Evolutionary conservation across 306 rosid species (phyloP).

Genomic region (Betula pendula): DNA sequence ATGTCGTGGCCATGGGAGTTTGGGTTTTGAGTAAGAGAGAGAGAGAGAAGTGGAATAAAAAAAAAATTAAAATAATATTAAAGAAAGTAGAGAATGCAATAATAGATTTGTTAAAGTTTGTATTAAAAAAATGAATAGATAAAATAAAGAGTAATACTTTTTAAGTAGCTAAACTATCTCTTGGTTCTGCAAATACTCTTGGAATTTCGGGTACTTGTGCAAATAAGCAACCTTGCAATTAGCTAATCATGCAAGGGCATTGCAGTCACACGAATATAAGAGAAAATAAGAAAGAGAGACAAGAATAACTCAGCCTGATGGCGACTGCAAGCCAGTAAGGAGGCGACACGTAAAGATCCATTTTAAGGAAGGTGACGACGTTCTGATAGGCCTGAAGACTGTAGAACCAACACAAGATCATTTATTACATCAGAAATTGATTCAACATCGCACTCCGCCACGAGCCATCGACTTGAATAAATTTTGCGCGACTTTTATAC

Average conservation of each 20-base stretch:
- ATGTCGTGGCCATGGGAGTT: too few relatives aligned
- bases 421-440: constrained; percentile 10
- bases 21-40: too few relatives aligned
- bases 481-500: background rate
- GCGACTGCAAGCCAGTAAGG: constrained; percentile 19
- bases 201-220: too few relatives aligned
- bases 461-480: constrained; percentile 5
- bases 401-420: constrained; percentile 25
- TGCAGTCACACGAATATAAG: background rate
- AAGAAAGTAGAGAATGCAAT: too few relatives aligned
- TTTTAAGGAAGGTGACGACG: constrained; percentile 60
- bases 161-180: too few relatives aligned
- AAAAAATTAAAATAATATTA: too few relatives aligned
- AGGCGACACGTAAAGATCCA: constrained; percentile 45
- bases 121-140: too few relatives aligned
- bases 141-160: too few relatives aligned
- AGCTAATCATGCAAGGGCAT: background rate
- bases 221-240: background rate
- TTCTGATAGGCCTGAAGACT: constrained; percentile 29
- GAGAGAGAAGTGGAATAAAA: too few relatives aligned
- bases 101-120: too few relatives aligned
- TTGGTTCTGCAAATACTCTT: too few relatives aligned
- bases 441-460: background rate
- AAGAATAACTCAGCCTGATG: constrained; percentile 3
- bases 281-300: background rate